Conservation (phyloP, 495 filamentous ascomycete genomes). For the Copromyces sp. region DNA sequence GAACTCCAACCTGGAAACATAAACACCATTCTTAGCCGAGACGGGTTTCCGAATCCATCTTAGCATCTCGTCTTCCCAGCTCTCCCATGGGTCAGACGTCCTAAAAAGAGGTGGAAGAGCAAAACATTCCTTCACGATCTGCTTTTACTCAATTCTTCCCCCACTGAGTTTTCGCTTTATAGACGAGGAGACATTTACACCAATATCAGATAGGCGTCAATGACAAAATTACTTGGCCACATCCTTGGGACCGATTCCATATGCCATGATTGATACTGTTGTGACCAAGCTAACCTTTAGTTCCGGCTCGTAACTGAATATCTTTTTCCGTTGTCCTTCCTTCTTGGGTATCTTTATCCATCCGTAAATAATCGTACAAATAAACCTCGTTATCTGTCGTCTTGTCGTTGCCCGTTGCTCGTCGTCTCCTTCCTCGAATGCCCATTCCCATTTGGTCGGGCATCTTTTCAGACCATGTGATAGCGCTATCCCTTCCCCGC, state of each 20-base stretch:
- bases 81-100: constrained; percentile 56
- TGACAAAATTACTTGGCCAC: neutral
- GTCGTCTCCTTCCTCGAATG: no score
- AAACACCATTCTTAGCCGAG: neutral
- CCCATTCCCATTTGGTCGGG: no score
- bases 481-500: no score
- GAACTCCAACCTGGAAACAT: neutral
- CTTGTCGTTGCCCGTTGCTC: no score
- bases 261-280: no score
- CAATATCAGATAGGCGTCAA: neutral
- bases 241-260: neutral
- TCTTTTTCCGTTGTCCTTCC: neutral
- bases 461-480: no score
- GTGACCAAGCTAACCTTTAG: no score
- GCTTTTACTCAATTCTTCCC: constrained; percentile 27
- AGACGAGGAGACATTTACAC: constrained; percentile 26
- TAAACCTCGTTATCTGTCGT: no score
- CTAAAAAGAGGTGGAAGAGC: constrained; percentile 68
- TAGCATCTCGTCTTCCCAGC: constrained; percentile 61
- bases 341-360: neutral
- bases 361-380: neutral
- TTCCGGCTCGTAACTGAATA: neutral
- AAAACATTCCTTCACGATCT: constrained; percentile 39
- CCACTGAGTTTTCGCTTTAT: constrained; percentile 37
- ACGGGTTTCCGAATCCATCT: constrained; percentile 28